Base-by-base conservation (phyloP, 176 grass and related monocot genomes). In the Oryza nivara region DNA sequence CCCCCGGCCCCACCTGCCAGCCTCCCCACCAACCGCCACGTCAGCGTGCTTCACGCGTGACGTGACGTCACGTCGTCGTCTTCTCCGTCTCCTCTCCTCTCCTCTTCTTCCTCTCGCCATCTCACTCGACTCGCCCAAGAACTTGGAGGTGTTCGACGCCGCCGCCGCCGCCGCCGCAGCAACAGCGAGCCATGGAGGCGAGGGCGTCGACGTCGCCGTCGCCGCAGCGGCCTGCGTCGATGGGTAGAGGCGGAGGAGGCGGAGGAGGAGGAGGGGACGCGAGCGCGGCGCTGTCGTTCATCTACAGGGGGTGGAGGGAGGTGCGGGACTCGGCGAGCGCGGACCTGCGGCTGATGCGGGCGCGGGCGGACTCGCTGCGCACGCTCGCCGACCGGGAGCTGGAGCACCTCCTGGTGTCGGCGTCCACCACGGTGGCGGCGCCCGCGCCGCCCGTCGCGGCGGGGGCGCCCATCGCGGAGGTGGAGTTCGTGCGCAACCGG, bases 231-330 rank as follows among this genome's bases (percentile, higher is more conserved):
- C 23, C 41, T 11, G 30, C 58, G 69, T 72, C 69, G 56, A 15
- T 84, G 71, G 64, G 26, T 17, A 20, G 15, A 17, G 71, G 44
- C 44, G 25, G 35, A 0, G 25, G 36, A 17, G 25, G 36, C 4
- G 14, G 71, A 22, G 25, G 35, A 5, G 25, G 36, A 17, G 25
- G 36, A 11, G 14, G 71, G 44, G 83, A 68, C 35, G 75, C 73
- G 54, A 71, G 70, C 43, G 87, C 89, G 43, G 84, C 87, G 25
- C 70, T 93, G 34, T 91, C 94, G 72, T 85, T 90, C 76, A 60
- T 97, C 71, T 91, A 89, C 4, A 93, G 75, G 86, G 91, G 94
- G 26, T 93, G 91, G 87, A 78, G 94, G 30, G 91, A 93, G 82
- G 94, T 86, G 88, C 83, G 93, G 48, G 90, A 95, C 77, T 92